Conservation (phyloP, 768 basidiomycete species). For the Tulasnella sp. region DNA sequence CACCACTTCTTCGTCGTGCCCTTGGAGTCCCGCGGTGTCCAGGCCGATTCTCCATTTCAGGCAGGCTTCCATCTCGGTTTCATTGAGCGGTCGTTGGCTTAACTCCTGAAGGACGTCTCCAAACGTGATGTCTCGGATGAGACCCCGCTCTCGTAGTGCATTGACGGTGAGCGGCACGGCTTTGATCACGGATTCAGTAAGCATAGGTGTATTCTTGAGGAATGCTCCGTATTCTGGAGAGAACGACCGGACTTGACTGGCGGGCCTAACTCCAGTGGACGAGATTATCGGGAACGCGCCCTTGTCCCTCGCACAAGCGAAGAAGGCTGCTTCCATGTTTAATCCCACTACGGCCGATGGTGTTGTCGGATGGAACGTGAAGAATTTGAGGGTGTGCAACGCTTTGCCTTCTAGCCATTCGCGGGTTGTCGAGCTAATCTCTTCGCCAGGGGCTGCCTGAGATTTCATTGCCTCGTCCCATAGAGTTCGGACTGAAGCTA, state of each 20-base stretch:
- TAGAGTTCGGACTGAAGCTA: conserved; percentile 43
- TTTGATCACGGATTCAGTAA: conserved; percentile 49
- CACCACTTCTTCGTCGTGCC: conserved; percentile 29
- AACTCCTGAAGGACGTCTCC: conserved; percentile 76
- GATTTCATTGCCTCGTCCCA: conserved; percentile 43
- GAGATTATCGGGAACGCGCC: conserved; percentile 60
- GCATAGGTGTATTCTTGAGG: conserved; percentile 61
- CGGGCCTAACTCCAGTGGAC: conserved; percentile 55
- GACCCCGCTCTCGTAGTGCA: conserved; percentile 44
- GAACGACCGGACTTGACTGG: conserved; percentile 58
- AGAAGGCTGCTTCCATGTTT: conserved; percentile 68
- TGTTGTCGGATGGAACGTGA: conserved; percentile 80
- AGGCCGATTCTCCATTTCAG: conserved; percentile 69
- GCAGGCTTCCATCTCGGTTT: conserved; percentile 68
- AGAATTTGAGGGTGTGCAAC: conserved; percentile 76
- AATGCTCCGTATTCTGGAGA: conserved; percentile 62
- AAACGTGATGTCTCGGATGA: conserved; percentile 67
- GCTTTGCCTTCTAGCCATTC: conserved; percentile 46
- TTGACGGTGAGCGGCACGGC: conserved; percentile 51
- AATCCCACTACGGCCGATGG: conserved; percentile 69
- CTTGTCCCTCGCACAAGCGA: conserved; percentile 36
- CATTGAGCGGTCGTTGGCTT: conserved; percentile 50
- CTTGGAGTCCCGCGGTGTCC: conserved; percentile 29
- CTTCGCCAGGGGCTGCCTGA: conserved; percentile 22
- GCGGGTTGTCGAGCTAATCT: conserved; percentile 16